Percentiles rank a stretch among this genome's conserved stretches.
These are phyloP conservation scores for Phanerochaete carnosa DNA, from an alignment of 768 basidiomycete genomes.

Conservation along the genomic window DNA sequence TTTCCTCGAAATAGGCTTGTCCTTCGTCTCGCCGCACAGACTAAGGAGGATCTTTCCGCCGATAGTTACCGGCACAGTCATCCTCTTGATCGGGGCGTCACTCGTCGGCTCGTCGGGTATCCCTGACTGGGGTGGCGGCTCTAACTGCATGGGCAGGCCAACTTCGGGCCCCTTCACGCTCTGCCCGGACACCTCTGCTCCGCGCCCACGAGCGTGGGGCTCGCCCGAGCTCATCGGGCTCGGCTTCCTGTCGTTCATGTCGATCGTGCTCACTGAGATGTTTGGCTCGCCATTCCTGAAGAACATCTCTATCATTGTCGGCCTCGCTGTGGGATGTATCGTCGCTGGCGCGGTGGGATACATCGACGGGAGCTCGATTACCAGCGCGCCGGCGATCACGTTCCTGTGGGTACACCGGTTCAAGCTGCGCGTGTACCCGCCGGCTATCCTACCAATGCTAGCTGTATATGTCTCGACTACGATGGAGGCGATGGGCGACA, in stretches of 20 bases:
- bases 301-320: conserved; percentile 75
- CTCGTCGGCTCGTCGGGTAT: conserved; percentile 74
- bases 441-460: conserved; percentile 60
- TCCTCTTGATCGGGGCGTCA: conserved; percentile 77
- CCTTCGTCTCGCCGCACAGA: conserved; percentile 64
- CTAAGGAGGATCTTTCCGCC: conserved; percentile 75
- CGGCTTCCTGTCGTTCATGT: conserved; percentile 78
- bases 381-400: conserved; percentile 70
- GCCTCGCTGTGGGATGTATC: conserved; percentile 74
- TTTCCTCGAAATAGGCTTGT: conserved; percentile 76
- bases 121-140: conserved; percentile 82
- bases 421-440: conserved; percentile 72
- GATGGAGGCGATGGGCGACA: conserved; percentile 86
- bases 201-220: conserved; percentile 65
- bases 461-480: conserved; percentile 67
- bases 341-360: conserved; percentile 80
- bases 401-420: conserved; percentile 81
- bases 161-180: conserved; percentile 62
- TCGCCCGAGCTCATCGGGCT: too few relatives aligned
- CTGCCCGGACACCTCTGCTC: conserved; percentile 71
- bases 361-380: conserved; percentile 63
- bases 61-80: conserved; percentile 76
- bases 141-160: conserved; percentile 64
- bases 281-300: conserved; percentile 86
- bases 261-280: conserved; percentile 77